Evolutionary conservation across 352 stramenopile species (phyloP).

Genomic region (Globisporangium nunn): DNA sequence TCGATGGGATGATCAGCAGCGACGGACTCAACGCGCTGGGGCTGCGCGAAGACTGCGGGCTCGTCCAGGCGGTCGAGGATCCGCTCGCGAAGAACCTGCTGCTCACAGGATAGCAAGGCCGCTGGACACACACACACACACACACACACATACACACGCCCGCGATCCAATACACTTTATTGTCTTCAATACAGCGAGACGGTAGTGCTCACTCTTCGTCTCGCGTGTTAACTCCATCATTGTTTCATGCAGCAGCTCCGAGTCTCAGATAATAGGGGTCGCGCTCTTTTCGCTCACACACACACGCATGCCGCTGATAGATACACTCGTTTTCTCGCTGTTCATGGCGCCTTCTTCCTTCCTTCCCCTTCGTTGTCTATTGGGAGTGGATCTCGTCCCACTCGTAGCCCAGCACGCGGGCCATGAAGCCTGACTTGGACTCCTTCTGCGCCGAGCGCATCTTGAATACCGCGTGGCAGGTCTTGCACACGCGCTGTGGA

Average conservation of each 20-base stretch:
- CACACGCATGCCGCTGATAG: conserved; percentile 6
- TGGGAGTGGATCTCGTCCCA: conserved; percentile 62
- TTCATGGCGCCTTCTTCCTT: neutral
- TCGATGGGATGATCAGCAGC: conserved; percentile 66
- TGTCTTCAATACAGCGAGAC: no score
- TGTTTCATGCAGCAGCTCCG: no score
- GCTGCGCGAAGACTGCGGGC: conserved; percentile 58
- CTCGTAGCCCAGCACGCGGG: conserved; percentile 75
- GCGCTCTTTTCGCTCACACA: neutral
- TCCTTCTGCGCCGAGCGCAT: conserved; percentile 76
- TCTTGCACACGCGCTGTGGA: conserved; percentile 73
- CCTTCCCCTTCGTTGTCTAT: neutral
- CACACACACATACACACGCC: neutral
- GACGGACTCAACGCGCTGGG: conserved; percentile 39
- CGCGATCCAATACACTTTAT: no score
- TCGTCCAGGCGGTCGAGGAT: conserved; percentile 31
- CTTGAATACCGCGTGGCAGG: conserved; percentile 84
- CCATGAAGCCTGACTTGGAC: conserved; percentile 80
- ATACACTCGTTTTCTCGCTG: conserved; percentile 3
- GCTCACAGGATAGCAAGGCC: conserved; percentile 12
- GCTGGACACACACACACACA: neutral
- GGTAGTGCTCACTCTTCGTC: no score
- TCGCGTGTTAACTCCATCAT: no score
- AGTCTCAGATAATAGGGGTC: no score
- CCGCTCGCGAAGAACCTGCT: conserved; percentile 26